Base-by-base conservation (phyloP, 75 land plant genomes). In the Picea sitchensis region DNA sequence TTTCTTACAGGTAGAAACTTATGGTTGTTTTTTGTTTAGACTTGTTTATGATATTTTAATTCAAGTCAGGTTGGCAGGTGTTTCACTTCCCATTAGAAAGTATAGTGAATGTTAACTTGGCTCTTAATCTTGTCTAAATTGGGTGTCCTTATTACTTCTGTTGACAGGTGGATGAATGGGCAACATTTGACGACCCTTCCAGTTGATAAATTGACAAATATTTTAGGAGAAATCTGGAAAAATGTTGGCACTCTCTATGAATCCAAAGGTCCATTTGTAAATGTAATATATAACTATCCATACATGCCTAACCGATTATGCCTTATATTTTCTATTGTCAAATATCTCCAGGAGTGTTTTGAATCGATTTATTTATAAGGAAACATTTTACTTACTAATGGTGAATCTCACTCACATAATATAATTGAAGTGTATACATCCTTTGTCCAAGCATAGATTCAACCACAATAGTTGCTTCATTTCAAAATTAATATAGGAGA, bases 221-320 rank as follows among this genome's bases (percentile, higher is more conserved):
- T 93, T 65, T 84, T 94, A 77, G 91, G 95, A 65, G 89, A 92
- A 21, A 80, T 62, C 94, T 95, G 99, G 99, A 84, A 91, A 80
- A 91, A 85, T 77, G 63, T 84, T 61, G 91, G 90, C 65, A 81
- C 94, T 31, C 88, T 96, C 14, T 77, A 71, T 61, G 85, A 90
- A 71, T 87, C 92, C 65, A 86, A 88, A 41, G 93, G 89, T 26
- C 23, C 79, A 3, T 96, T 92, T 86, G 82, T 92, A 31, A 76
- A 91, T 61, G 98, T 96, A 82, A 78, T 81, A 36, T 61, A 65
- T 68, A 14, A 21, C 30, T 65, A 41, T 69, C 38, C 76, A 76
- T 31, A n/a, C 41, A 68, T 34, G 47, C 2, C 14, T 79, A 30
- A 21, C 44, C 26, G 12, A 26, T 36, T 59, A 9, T 23, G 61